Percentiles rank a stretch among this genome's conserved stretches.
Evolutionary conservation across 345 rosid genomes (phyloP).

Genomic region (Melaleuca alternifolia): DNA sequence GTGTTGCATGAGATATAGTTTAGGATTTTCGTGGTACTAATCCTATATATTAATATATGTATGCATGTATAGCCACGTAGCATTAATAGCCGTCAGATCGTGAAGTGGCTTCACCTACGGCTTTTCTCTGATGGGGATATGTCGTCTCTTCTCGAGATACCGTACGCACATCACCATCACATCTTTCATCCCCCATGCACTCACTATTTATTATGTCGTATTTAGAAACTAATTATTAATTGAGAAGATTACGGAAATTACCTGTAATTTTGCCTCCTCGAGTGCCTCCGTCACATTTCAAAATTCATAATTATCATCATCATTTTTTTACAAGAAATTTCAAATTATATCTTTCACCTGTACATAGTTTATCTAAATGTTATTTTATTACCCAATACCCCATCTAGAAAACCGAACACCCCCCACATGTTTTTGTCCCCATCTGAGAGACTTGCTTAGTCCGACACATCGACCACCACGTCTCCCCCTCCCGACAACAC

Average conservation of each 20-base stretch:
- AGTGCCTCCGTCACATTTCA: neutral
- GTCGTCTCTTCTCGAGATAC: neutral
- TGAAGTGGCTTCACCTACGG: neutral
- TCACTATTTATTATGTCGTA: neutral
- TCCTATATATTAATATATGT: too few species aligned
- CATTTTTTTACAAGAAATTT: neutral
- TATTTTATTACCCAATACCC: neutral
- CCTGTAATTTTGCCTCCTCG: neutral
- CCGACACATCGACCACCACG: neutral
- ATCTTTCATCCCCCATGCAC: neutral
- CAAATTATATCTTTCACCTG: neutral
- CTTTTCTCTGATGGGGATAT: neutral
- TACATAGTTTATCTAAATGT: neutral
- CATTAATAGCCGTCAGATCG: neutral
- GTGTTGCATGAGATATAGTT: too few species aligned
- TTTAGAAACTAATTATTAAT: neutral
- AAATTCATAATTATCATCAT: neutral
- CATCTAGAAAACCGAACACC: neutral
- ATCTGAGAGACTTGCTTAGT: neutral
- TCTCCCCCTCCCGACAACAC: neutral
- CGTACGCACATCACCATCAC: neutral
- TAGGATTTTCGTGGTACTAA: too few species aligned
- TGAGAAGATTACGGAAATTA: neutral
- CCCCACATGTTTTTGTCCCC: neutral
- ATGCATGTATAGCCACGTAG: too few species aligned